phyloP scores from a whole-genome alignment of 2,329 filamentous ascomycete genomes.

The Trichophyton benhamiae region DNA sequence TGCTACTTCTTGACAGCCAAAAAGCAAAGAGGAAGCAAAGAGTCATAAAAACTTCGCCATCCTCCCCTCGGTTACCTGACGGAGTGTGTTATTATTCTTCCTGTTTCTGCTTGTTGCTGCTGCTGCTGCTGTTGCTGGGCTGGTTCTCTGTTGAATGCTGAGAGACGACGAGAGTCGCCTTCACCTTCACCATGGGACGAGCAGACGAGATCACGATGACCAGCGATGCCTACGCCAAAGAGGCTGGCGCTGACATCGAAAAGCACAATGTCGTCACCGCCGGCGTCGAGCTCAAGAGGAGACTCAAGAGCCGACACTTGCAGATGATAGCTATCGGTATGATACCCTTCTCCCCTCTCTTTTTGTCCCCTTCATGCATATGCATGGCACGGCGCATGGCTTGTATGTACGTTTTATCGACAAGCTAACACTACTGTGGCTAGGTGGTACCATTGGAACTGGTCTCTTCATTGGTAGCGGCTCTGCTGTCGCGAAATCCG shows the following conservation, averaged over 20 bases:
- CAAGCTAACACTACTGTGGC: not conserved
- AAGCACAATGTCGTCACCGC: constrained; percentile 43
- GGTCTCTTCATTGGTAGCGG: constrained; percentile 61
- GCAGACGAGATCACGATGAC: not conserved
- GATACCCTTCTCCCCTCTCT: not conserved
- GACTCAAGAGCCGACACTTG: constrained; percentile 73
- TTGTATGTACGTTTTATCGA: too few species aligned
- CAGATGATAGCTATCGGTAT: constrained; percentile 91
- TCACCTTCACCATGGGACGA: not conserved
- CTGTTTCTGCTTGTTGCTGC: not conserved
- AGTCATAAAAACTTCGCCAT: not conserved
- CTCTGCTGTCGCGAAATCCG: constrained; percentile 48
- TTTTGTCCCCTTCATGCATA: not conserved
- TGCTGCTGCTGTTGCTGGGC: too few species aligned
- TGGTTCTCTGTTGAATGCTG: not conserved
- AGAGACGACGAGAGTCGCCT: not conserved
- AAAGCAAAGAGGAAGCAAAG: not conserved
- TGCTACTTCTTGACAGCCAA: not conserved
- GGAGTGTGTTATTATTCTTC: too few species aligned
- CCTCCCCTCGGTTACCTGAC: not conserved
- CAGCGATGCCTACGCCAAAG: not conserved
- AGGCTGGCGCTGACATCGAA: constrained; percentile 20
- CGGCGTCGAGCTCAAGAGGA: constrained; percentile 53
- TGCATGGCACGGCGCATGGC: too few species aligned
- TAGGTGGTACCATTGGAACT: constrained; percentile 56